Base-by-base conservation (phyloP, 345 rosid genomes). In the Bretschneidera sinensis region DNA sequence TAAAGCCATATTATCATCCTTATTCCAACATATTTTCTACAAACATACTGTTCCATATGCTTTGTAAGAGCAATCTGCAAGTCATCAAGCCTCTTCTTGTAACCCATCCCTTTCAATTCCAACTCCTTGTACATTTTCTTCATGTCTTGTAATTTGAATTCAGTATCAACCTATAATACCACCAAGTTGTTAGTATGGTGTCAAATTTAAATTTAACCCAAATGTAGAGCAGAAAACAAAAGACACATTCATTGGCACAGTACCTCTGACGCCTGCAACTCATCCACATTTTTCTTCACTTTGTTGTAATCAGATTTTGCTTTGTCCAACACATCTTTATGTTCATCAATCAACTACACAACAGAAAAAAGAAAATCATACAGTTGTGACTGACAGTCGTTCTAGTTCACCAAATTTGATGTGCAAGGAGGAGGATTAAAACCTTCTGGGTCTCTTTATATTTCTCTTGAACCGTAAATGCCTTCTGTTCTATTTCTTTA, bases 21-120 rank as follows among this genome's bases (percentile, higher is more conserved):
- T 51, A 55, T 43, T 22, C 60, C 54, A 57, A 35, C 56, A 10
- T 51, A 66, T 57, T 39, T 31, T 47, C 57, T 56, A 48, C 43
- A 21, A 57, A 80, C 96, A 10, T 88, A 94, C 99, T 88, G 99
- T 69, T 86, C 96, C 84, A 94, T 63, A 61, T 94, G 99, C 73
- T 74, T 83, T 21, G 57, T 61, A 21, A 90, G 77, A 55, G 85
- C 75, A 70, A 64, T 78, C 85, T 90, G 82, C 78, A 88, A 72
- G 63, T 94, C 96, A 7, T 78, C 87, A 54, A 90, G 85, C 77
- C 69, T 85, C 74, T 85, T 88, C 76, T 81, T 82, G 81, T 86
- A 94, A 47, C 80, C 87, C 70, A 81, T 94, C 56, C 79, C 92
- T 81, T 80, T 90, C 75, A 79, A 48, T 65, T 88, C 97, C 79